These are phyloP conservation scores for Trametes punicea DNA, from an alignment of 768 basidiomycete species.

Conservation along the genomic window DNA sequence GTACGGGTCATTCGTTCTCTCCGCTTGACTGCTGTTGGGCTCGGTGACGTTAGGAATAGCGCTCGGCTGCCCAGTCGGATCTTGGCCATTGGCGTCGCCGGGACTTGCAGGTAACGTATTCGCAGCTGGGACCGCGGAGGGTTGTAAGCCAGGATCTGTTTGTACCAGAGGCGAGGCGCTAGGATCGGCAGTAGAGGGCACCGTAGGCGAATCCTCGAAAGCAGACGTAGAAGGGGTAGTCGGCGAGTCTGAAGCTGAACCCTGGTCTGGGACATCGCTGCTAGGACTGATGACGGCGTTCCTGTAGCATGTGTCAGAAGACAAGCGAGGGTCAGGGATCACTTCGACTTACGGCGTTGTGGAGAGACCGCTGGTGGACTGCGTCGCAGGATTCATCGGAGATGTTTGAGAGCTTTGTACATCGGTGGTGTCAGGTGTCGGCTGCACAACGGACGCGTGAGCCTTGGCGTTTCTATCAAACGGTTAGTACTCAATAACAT, in stretches of 20 bases:
- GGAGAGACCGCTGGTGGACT: neutral
- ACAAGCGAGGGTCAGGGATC: no score
- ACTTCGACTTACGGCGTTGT: neutral
- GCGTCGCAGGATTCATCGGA: neutral
- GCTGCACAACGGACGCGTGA: neutral
- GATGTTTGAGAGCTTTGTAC: neutral
- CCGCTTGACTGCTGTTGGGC: neutral
- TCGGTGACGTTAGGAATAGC: neutral
- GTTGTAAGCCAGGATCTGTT: neutral
- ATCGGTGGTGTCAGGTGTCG: constrained; percentile 5
- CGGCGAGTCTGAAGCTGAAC: neutral
- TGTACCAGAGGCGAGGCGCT: neutral
- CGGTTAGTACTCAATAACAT: neutral
- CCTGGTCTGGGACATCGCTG: neutral
- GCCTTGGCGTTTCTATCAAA: neutral
- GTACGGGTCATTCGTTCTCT: neutral
- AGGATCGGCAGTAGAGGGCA: neutral
- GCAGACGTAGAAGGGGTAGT: no score
- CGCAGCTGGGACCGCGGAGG: neutral
- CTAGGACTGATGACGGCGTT: neutral
- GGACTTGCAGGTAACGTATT: neutral
- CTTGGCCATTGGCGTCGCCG: no score
- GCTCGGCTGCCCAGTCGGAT: neutral
- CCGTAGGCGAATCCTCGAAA: neutral
- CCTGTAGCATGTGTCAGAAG: neutral